Conservation (phyloP, 2,329 filamentous ascomycete species). For the Claviceps sorghi region DNA sequence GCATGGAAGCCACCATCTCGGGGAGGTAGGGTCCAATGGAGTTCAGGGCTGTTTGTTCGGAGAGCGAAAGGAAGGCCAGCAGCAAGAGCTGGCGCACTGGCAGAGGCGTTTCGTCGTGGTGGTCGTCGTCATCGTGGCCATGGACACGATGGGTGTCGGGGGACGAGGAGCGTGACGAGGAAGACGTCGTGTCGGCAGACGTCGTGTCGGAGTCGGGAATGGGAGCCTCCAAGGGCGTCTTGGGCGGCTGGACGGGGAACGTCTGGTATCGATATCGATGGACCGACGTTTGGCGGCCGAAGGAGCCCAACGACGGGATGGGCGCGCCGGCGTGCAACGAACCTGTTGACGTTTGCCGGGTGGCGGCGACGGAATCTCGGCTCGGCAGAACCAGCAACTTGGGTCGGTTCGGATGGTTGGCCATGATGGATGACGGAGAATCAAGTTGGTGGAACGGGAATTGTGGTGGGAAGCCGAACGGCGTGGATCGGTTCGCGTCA, state of each 20-base stretch:
- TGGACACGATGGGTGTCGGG: constrained; percentile 10
- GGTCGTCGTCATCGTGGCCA: constrained; percentile 25
- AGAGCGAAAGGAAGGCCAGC: constrained; percentile 74
- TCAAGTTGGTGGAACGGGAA: not conserved
- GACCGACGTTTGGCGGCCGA: constrained; percentile 25
- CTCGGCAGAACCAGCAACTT: not conserved
- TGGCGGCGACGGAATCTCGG: constrained; percentile 2
- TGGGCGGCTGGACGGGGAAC: constrained; percentile 62
- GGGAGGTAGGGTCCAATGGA: constrained; percentile 92
- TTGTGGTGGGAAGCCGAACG: constrained; percentile 1
- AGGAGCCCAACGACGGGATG: constrained; percentile 23
- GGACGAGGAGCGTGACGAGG: not conserved
- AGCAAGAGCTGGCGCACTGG: constrained; percentile 72
- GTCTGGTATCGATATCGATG: constrained; percentile 71
- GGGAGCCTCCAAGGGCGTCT: constrained; percentile 39
- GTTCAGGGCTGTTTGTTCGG: constrained; percentile 92
- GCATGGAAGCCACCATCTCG: constrained; percentile 77
- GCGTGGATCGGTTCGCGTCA: not conserved
- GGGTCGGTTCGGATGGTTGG: constrained; percentile 3
- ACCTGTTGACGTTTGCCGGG: constrained; percentile 22
- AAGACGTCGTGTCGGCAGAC: too few relatives aligned
- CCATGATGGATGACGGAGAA: constrained; percentile 2
- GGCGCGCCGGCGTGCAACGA: constrained; percentile 39
- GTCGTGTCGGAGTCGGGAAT: constrained; percentile 10
- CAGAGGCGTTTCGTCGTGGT: constrained; percentile 58